Base-by-base conservation (phyloP, 192 early-diverging fungal genomes). In the Umbelopsis isabellina region DNA sequence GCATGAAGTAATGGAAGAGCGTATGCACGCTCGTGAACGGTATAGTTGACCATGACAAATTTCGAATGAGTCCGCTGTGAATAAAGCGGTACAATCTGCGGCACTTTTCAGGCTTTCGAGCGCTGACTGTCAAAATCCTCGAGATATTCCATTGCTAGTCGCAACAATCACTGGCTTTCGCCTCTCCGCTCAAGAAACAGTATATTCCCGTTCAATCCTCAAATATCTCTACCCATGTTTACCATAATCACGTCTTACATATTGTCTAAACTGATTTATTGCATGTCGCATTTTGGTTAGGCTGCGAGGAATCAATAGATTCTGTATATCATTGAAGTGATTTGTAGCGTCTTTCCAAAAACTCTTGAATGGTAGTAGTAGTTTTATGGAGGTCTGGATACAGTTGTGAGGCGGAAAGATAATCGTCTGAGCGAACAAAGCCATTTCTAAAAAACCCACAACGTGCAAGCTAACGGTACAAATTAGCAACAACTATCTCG, bases 1-100 rank as follows among this genome's bases (percentile, higher is more conserved):
- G 91, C 90, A 72, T 97, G 96, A 16, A 93, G 79, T 30, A 94
- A 68, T 2, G 92, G 84, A 74, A 94, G 91, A 70, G 83, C 71
- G 80, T 95, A 93, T 7, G 93, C 91, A 65, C 66, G 71, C 18
- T 61, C 55, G 30, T 61, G 27, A 33, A 61, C 55, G 55, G 15
- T 61, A n/a, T 35, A 61, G 27, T 61, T 61, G 55, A 61, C 55
- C 55, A 61, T 61, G 0, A 30, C 25, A 25, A 30, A 30, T 18
- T 25, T 35, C 15, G 33, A 35, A 61, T 35, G 23, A 35, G n/a
- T 4, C 33, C 13, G 15, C 16, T 35, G 55, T 30, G 30, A 30
- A 13, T 16, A 30, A 61, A 11, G 12, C 16, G 11, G 30, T 61
- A 35, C 13, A 61, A 33, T 61, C 30, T 41, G 37, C 6, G 55